phyloP scores from a whole-genome alignment of 441 rosid species.

The Bruguiera hainesii region DNA sequence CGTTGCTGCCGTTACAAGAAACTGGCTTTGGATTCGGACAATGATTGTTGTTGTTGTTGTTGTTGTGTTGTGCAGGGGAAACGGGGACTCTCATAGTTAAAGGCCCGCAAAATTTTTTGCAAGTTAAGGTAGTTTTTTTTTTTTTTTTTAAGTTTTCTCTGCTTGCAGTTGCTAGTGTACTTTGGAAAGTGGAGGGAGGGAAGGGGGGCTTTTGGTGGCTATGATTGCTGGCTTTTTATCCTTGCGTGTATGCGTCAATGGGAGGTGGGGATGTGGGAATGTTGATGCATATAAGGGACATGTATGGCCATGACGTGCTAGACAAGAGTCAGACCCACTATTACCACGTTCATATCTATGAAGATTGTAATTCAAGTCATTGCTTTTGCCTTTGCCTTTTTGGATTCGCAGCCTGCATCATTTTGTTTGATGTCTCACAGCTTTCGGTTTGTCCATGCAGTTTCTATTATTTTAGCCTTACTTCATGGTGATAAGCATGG shows the following conservation, averaged over 20 bases:
- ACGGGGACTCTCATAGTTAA: constrained; percentile 60
- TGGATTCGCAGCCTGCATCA: constrained; percentile 32
- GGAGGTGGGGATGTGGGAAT: neutral
- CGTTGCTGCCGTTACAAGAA: constrained; percentile 20
- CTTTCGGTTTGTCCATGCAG: neutral
- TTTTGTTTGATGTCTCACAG: neutral
- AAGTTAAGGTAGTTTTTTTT: neutral
- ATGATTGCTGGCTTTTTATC: constrained; percentile 59
- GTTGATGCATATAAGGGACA: constrained; percentile 5
- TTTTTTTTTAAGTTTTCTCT: neutral
- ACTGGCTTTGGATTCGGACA: constrained; percentile 30
- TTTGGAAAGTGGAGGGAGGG: constrained; percentile 1
- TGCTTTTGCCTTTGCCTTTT: constrained; percentile 34
- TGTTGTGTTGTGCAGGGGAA: constrained; percentile 28
- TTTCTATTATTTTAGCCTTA: neutral
- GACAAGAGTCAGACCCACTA: constrained; percentile 29
- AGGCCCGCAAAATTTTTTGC: neutral
- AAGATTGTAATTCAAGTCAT: constrained; percentile 39
- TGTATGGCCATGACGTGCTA: constrained; percentile 26
- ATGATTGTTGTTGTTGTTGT: constrained; percentile 17
- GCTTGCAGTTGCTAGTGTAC: neutral
- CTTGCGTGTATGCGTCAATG: constrained; percentile 40
- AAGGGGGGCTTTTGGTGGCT: constrained; percentile 36
- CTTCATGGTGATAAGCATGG: neutral
- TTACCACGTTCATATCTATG: constrained; percentile 17